These are phyloP conservation scores for Verticillium zaregamsianum DNA, from an alignment of 2,329 filamentous ascomycete species.

Conservation along the genomic window DNA sequence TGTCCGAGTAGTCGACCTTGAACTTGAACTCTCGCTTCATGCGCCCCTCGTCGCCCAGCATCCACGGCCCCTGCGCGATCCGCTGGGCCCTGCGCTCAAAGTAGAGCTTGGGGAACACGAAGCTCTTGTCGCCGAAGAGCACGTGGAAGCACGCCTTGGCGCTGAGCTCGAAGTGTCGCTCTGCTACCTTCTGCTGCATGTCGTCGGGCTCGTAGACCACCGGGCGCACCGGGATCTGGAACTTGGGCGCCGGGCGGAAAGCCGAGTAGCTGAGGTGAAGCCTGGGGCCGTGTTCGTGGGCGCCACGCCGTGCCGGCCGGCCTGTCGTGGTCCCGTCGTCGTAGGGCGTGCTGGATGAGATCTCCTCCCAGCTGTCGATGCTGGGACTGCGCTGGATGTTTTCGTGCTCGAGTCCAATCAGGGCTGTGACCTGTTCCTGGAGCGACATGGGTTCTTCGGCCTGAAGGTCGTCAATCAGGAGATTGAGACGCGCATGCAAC, in stretches of 20 bases:
- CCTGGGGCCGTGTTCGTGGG: conserved; percentile 26
- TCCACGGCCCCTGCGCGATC: conserved; percentile 86
- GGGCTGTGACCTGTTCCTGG: conserved; percentile 63
- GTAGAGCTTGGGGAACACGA: conserved; percentile 88
- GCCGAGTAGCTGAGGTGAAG: background rate
- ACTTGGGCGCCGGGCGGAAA: conserved; percentile 51
- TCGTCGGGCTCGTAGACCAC: conserved; percentile 81
- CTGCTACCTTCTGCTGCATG: conserved; percentile 70
- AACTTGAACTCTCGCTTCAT: conserved; percentile 80
- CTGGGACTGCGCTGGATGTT: conserved; percentile 63
- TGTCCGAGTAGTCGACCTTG: conserved; percentile 62
- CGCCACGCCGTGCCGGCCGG: conserved; percentile 24
- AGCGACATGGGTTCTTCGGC: conserved; percentile 65
- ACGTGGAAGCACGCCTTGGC: conserved; percentile 95
- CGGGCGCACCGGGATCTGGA: conserved; percentile 76
- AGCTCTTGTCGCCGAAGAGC: conserved; percentile 92
- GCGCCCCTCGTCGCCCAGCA: conserved; percentile 61
- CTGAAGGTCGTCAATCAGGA: conserved; percentile 75
- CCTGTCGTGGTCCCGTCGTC: conserved; percentile 52
- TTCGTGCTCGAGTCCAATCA: conserved; percentile 71
- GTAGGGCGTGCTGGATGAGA: conserved; percentile 54
- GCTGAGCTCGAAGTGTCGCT: conserved; percentile 83
- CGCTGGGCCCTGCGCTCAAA: conserved; percentile 74
- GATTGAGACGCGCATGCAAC: conserved; percentile 78
- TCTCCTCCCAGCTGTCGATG: conserved; percentile 87